phyloP scores from a whole-genome alignment of 2,329 filamentous ascomycete species.

The Botryotinia calthae region DNA sequence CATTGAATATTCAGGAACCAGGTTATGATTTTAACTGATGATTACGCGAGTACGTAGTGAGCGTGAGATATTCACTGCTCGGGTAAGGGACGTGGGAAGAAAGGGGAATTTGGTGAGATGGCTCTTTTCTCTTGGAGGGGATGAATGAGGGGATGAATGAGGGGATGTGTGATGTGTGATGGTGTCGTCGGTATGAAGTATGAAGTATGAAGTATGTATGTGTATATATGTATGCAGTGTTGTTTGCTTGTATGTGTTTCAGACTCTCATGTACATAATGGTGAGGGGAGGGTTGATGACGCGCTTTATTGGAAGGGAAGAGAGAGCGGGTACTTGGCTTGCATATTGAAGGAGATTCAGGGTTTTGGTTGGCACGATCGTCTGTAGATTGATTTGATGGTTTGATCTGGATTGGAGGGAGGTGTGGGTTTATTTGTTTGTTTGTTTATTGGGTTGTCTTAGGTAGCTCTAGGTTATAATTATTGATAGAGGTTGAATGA shows the following conservation, averaged over 20 bases:
- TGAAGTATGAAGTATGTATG: too few relatives aligned
- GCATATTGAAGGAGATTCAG: neutral
- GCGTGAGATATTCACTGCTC: neutral
- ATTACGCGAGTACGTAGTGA: neutral
- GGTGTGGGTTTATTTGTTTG: too few relatives aligned
- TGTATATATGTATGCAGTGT: neutral
- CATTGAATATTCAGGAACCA: neutral
- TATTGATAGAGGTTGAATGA: too few relatives aligned
- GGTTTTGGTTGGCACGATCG: neutral
- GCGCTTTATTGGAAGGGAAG: neutral
- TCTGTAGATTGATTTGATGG: neutral
- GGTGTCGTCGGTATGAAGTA: neutral
- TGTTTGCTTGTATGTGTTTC: slow-evolving; percentile 5
- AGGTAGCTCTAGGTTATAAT: too few relatives aligned
- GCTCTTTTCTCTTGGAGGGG: neutral
- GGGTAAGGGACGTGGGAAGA: neutral
- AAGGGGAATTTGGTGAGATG: neutral
- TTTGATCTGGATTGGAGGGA: too few relatives aligned
- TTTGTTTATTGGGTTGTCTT: too few relatives aligned
- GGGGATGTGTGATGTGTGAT: neutral
- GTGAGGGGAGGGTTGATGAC: neutral
- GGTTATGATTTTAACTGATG: neutral
- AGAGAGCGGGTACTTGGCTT: slow-evolving; percentile 1
- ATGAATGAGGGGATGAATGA: too few relatives aligned
- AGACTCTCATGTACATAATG: neutral